Conservation (phyloP, 1,284 basidiomycete species). For the Microbotryum saponariae region DNA sequence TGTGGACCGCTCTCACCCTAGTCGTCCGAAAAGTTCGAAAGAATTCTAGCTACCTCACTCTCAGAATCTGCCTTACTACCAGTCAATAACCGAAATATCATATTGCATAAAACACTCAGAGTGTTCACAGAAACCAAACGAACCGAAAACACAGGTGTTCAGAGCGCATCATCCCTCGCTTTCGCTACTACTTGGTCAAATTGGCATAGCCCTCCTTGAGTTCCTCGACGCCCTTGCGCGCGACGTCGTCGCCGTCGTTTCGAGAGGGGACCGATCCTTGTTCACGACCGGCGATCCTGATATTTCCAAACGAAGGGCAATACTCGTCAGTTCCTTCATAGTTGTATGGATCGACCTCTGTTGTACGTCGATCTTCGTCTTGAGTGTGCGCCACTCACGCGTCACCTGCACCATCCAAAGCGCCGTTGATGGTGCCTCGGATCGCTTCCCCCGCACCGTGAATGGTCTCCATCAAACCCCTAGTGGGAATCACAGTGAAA, state of each 20-base stretch:
- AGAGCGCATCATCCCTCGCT: no score
- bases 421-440: constrained; percentile 16
- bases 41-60: no score
- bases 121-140: no score
- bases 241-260: constrained; percentile 2
- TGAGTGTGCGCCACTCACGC: constrained; percentile 1
- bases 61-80: no score
- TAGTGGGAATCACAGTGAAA: neutral
- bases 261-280: constrained; percentile 13
- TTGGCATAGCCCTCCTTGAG: constrained; percentile 8
- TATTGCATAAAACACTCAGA: no score
- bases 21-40: no score
- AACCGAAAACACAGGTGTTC: no score
- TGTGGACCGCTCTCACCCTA: no score
- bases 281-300: constrained; percentile 17
- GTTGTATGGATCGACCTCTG: neutral
- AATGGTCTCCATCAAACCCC: constrained; percentile 11
- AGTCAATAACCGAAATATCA: no score
- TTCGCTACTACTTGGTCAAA: neutral
- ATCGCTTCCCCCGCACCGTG: constrained; percentile 25
- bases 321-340: no score
- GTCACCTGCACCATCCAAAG: constrained; percentile 16
- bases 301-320: neutral
- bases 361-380: neutral
- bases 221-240: constrained; percentile 15